Evolutionary conservation across 257 asterid genomes (phyloP), one percentile per base, ranked within the genome.

Genomic region (Handroanthus guayacan): DNA sequence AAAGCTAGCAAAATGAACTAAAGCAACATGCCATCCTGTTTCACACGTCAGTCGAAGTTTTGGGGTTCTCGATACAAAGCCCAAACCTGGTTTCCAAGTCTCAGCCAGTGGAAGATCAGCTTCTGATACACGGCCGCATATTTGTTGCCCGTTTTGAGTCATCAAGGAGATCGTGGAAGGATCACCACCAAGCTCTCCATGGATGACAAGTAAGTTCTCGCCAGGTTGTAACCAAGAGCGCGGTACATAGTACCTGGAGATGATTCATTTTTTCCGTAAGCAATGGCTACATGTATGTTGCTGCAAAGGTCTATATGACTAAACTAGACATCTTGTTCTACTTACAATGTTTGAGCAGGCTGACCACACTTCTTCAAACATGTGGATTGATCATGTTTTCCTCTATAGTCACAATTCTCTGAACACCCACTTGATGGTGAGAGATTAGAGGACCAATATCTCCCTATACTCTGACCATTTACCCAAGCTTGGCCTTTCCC

Each of bases 401-500:
- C 97, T 82, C 94, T 84, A 50, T 92, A 89, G 81, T 92, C 96
- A 47, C 97, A 91, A 9, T 67, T 81, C 43, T 84, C 79, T 5
- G 89, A 82, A 85, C 96, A 89, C 39, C 97, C 96, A 62, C 82
- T 80, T 76, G 96, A 79, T 68, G 89, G 88, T 17, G 97, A 91
- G 74, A 71, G 92, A 83, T 88, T 88, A n/a, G 90, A 80, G 69
- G 96, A 82, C 97, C 94, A 91, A 71, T 91, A 91, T 69, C 94
- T 78, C 60, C 97, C 96, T 44, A 89, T 71, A 74, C 86, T 64
- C 73, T 82, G 75, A 4, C 96, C 94, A 36, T 91, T 91, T 14
- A 91, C 87, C 96, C 97, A 89, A 37, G 91, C 94, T 72, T 88
- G 83, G 18, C 97, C 96, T 66, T 91, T 91, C 51, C 96, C 96